phyloP scores from a whole-genome alignment of 768 basidiomycete species.

The Pleurotus tuoliensis region DNA sequence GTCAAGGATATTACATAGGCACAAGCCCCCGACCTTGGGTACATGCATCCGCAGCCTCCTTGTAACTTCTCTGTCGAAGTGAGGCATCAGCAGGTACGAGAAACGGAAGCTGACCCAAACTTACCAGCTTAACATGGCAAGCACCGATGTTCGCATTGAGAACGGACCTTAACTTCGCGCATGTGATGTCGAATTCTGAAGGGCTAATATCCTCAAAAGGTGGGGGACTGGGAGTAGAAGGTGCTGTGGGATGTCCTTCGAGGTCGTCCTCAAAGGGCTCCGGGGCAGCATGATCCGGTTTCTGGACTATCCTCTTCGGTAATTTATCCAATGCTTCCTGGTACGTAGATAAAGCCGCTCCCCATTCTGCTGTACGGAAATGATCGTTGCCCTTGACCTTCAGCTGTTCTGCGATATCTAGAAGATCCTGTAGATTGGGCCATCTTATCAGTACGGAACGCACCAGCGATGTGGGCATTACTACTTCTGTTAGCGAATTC shows the following conservation, averaged over 20 bases:
- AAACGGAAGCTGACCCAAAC: constrained; percentile 17
- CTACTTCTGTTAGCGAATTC: neutral
- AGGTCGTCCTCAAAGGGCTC: constrained; percentile 4
- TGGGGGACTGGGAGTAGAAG: constrained; percentile 7
- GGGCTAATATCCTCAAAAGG: constrained; percentile 15
- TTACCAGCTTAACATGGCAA: constrained; percentile 75
- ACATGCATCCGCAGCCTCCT: constrained; percentile 77
- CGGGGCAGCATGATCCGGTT: neutral
- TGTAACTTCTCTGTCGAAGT: constrained; percentile 60
- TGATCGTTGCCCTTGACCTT: constrained; percentile 75
- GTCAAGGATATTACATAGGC: constrained; percentile 5
- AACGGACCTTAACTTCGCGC: constrained; percentile 60
- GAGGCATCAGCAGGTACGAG: constrained; percentile 3
- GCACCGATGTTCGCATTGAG: constrained; percentile 88
- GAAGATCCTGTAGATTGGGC: constrained; percentile 28
- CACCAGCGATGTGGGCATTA: neutral
- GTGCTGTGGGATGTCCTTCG: constrained; percentile 7
- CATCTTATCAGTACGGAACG: too few species aligned
- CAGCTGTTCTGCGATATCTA: constrained; percentile 52
- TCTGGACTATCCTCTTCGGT: constrained; percentile 40
- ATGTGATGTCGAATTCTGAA: constrained; percentile 38
- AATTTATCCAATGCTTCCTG: constrained; percentile 61
- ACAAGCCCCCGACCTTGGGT: constrained; percentile 50
- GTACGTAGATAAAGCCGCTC: constrained; percentile 69
- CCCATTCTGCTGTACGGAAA: constrained; percentile 65